A percentile compares a stretch with the other conserved stretches of the same genome.
Conservation (phyloP, 2,329 filamentous ascomycete species). For the Mycogone perniciosa region DNA sequence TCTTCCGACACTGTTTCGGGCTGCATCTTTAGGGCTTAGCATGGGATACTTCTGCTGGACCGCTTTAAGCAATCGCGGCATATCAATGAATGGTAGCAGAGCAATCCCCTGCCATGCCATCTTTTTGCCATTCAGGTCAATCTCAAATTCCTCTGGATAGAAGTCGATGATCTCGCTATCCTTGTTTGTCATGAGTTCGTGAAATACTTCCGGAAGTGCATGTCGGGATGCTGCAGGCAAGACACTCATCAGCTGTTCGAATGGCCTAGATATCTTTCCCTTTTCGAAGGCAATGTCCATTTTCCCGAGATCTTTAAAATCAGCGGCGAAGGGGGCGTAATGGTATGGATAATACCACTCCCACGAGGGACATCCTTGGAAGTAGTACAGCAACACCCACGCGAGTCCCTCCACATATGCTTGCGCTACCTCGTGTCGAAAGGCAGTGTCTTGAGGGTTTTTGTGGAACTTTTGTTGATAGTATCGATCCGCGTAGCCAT, state of each 20-base stretch:
- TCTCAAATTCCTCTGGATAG: constrained; percentile 87
- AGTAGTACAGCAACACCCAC: constrained; percentile 96
- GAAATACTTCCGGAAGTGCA: constrained; percentile 81
- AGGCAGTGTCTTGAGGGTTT: constrained; percentile 71
- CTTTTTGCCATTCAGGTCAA: constrained; percentile 96
- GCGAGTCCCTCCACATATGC: constrained; percentile 92
- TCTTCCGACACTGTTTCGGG: constrained; percentile 71
- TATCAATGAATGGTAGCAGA: constrained; percentile 91
- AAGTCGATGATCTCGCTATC: constrained; percentile 95
- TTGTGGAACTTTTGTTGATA: constrained; percentile 95
- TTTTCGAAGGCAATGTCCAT: constrained; percentile 78
- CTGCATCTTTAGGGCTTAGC: constrained; percentile 67
- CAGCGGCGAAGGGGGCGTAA: constrained; percentile 93
- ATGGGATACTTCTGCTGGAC: constrained; percentile 78
- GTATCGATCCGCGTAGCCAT: constrained; percentile 90
- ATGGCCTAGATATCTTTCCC: constrained; percentile 80
- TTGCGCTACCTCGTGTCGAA: constrained; percentile 80
- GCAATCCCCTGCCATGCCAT: constrained; percentile 97
- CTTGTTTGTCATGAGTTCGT: constrained; percentile 79
- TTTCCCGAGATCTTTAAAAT: constrained; percentile 78
- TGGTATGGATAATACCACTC: constrained; percentile 99
- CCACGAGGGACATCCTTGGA: constrained; percentile 97
- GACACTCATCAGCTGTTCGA: constrained; percentile 97
- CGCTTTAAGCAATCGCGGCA: constrained; percentile 73
- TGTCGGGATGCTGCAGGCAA: constrained; percentile 89